A percentile compares a stretch with the other conserved stretches of the same genome.
Evolutionary conservation across 441 rosid species (phyloP).

Genomic region (Adansonia grandidieri): DNA sequence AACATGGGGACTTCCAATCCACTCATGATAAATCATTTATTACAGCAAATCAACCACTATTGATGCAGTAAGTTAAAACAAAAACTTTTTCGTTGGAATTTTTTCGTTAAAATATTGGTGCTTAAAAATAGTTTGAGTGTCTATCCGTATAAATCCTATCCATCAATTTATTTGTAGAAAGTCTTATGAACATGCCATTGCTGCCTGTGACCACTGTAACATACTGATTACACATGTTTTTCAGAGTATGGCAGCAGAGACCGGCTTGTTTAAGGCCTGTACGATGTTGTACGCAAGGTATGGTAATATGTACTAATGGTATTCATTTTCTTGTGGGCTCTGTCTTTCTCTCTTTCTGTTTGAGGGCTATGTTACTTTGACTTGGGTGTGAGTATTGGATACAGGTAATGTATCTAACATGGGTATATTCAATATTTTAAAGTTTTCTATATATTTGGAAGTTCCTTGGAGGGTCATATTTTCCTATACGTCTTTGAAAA

Average conservation of each 20-base stretch:
- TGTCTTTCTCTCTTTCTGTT: not conserved
- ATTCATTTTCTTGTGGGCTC: not conserved
- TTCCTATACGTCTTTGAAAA: too few species aligned
- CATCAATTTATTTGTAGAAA: constrained; percentile 10
- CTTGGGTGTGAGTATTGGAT: too few species aligned
- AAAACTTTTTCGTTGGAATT: constrained; percentile 13
- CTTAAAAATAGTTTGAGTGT: not conserved
- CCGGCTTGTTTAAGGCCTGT: constrained; percentile 89
- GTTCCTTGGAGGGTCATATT: too few species aligned
- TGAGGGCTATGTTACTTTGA: too few species aligned
- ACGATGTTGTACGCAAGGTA: constrained; percentile 63
- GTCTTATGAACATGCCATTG: not conserved
- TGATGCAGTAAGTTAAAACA: constrained; percentile 61
- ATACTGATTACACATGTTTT: constrained; percentile 30
- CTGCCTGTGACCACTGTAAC: not conserved
- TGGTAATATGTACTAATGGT: constrained; percentile 11
- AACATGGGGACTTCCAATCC: constrained; percentile 50
- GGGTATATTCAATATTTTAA: too few species aligned
- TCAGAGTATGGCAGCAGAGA: constrained; percentile 91
- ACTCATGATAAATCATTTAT: constrained; percentile 44
- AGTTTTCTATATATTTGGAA: too few species aligned
- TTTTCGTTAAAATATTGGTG: not conserved
- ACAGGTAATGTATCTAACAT: too few species aligned
- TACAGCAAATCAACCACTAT: constrained; percentile 54
- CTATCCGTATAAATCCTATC: constrained; percentile 10